Conservation (phyloP, 1,284 basidiomycete species). For the Laetiporus sulphureus region DNA sequence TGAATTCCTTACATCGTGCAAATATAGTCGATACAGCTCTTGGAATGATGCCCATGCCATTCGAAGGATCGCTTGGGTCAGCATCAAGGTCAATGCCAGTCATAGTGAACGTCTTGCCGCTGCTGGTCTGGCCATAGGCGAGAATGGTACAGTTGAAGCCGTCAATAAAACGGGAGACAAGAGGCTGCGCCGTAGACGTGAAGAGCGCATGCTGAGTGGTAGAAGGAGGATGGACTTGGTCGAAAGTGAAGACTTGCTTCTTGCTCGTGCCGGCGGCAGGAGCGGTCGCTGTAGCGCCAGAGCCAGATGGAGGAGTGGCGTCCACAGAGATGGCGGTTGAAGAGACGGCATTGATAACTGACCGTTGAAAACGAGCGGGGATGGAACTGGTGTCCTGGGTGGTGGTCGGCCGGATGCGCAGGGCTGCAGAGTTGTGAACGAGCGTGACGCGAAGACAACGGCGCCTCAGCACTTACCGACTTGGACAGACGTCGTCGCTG, state of each 20-base stretch:
- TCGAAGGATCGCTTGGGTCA: conserved; percentile 66
- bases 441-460: conserved; percentile 7
- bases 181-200: conserved; percentile 75
- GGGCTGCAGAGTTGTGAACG: conserved; percentile 38
- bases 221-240: conserved; percentile 84
- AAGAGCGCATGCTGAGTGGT: conserved; percentile 85
- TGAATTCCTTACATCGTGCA: conserved; percentile 65
- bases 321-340: conserved; percentile 73
- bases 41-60: conserved; percentile 91
- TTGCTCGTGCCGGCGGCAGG: conserved; percentile 55
- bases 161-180: conserved; percentile 87
- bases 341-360: conserved; percentile 74
- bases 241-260: conserved; percentile 89
- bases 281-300: conserved; percentile 39
- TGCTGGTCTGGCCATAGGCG: conserved; percentile 96
- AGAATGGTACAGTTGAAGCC: conserved; percentile 98
- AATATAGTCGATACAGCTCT: conserved; percentile 93
- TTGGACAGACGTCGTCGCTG: conserved; percentile 77
- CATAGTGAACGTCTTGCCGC: conserved; percentile 98
- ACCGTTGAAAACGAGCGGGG: conserved; percentile 89
- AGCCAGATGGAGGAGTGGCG: conserved; percentile 38
- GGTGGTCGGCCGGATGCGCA: conserved; percentile 89
- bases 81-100: conserved; percentile 84
- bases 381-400: conserved; percentile 78
- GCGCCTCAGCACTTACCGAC: conserved; percentile 64